These are phyloP conservation scores for Fusarium napiforme DNA, from an alignment of 2,329 filamentous ascomycete species.

Conservation along the genomic window DNA sequence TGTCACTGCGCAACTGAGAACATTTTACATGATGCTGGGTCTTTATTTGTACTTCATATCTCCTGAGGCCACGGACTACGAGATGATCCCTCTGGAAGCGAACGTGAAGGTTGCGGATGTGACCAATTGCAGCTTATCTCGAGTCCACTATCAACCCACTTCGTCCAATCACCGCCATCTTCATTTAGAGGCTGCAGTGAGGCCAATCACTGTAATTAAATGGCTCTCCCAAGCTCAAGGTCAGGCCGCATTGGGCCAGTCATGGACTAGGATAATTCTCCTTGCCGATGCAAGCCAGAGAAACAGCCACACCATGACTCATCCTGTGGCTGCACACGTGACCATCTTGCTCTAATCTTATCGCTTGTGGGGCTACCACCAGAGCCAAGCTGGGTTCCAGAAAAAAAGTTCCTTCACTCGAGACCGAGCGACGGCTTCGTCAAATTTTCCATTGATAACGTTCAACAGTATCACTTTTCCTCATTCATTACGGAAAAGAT, in stretches of 20 bases:
- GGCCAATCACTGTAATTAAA: constrained; percentile 40
- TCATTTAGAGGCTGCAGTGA: constrained; percentile 23
- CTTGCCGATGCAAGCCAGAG: constrained; percentile 3
- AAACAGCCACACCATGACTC: constrained; percentile 29
- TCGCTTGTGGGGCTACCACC: constrained; percentile 34
- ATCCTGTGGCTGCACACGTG: constrained; percentile 36
- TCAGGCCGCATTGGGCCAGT: constrained; percentile 25
- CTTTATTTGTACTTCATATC: constrained; percentile 4
- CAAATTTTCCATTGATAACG: constrained; percentile 50
- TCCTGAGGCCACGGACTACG: constrained; percentile 18
- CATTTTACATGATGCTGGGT: not conserved
- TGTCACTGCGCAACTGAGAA: not conserved
- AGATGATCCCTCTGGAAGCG: constrained; percentile 23
- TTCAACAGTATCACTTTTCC: constrained; percentile 26
- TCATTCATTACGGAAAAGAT: constrained; percentile 1
- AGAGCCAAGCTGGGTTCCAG: constrained; percentile 23
- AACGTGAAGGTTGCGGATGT: constrained; percentile 16
- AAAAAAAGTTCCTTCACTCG: constrained; percentile 51
- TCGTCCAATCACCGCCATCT: constrained; percentile 28
- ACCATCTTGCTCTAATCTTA: constrained; percentile 20
- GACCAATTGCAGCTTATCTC: constrained; percentile 30
- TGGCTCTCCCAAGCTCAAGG: not conserved
- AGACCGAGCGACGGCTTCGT: constrained; percentile 41
- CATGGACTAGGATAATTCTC: constrained; percentile 5
- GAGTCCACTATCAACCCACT: constrained; percentile 10